Evolutionary conservation across 2,329 filamentous ascomycete species (phyloP), one percentile per base, ranked within the genome.

Genomic region (Microcyclospora tardicrescens): DNA sequence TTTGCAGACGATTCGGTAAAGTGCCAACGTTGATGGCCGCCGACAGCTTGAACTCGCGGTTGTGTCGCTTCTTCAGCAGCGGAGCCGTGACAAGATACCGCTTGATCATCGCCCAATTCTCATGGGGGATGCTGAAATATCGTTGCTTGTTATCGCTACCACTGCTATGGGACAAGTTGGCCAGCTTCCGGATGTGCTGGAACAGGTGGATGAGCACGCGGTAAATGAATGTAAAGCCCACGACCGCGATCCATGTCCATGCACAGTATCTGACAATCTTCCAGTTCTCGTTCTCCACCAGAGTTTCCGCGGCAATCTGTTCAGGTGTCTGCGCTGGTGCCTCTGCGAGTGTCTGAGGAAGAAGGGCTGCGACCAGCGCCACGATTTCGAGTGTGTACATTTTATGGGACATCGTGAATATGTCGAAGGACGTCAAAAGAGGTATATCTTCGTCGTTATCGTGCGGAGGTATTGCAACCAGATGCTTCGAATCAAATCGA

Each of bases 111-210:
- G 64, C 61, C 41, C 59, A 66, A 27, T 49, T 51, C 36, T 53
- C 50, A 44, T 83, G 80, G 5, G 81, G 71, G 16, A 67, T 64
- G 34, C 78, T 72, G 56, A 87, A 94, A 65, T 85, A 94, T 43
- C 73, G 70, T 59, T 94, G 86, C 33, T 54, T 50, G 33, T 55
- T 54, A 35, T 57, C 54, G 44, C 44, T 50, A n/a, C 49, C 44
- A 1, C 71, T 79, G 47, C 84, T 80, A 63, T 84, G 85, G 63
- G 74, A 79, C 48, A 94, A 71, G 53, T 79, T 84, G 32, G 81
- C 72, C 33, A 93, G 68, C 16, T 74, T 79, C 46, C 86, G 76
- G 29, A 87, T 66, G 54, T 91, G 80, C 48, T 72, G 75, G 41
- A 74, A 66, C 40, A 81, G 62, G 39, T 72, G 68, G 36, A 76